These are phyloP conservation scores for Stephanodiscus minutulus DNA, from an alignment of 108 stramenopile species.

Conservation along the genomic window DNA sequence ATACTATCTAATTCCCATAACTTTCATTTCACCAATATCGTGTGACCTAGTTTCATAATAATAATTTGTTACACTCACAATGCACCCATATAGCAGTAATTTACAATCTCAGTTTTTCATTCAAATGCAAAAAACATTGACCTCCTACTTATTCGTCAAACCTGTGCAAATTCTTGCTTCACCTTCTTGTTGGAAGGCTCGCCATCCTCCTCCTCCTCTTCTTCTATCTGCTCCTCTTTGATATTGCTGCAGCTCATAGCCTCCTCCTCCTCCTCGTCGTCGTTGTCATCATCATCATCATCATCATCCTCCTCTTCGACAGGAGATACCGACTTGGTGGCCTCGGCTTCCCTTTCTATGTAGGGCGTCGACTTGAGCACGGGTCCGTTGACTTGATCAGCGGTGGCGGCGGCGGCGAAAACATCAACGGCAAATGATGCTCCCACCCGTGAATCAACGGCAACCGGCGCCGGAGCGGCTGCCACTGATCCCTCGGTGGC, in stretches of 20 bases:
- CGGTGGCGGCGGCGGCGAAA: not conserved
- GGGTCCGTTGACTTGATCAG: not conserved
- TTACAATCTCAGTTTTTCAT: too few relatives aligned
- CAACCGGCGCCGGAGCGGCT: not conserved
- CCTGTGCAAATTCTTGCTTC: constrained; percentile 5
- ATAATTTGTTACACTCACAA: too few relatives aligned
- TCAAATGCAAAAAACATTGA: too few relatives aligned
- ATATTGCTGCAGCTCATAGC: not conserved
- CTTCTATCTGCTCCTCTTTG: not conserved
- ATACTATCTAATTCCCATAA: too few relatives aligned
- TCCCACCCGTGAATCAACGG: not conserved
- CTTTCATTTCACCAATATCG: too few relatives aligned
- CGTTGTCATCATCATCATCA: not conserved
- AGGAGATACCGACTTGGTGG: not conserved
- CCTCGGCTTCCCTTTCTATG: not conserved
- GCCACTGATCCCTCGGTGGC: constrained; percentile 5
- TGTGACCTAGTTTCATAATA: too few relatives aligned
- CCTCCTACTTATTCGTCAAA: too few relatives aligned
- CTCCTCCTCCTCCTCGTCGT: not conserved
- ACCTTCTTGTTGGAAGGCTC: constrained; percentile 27
- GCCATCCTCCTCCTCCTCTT: constrained; percentile 4
- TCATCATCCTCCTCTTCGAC: too few relatives aligned
- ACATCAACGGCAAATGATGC: not conserved
- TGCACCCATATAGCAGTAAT: too few relatives aligned
- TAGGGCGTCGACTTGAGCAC: too few relatives aligned